Evolutionary conservation across 2,329 filamentous ascomycete genomes (phyloP).

Genomic region (Talaromyces atroroseus): DNA sequence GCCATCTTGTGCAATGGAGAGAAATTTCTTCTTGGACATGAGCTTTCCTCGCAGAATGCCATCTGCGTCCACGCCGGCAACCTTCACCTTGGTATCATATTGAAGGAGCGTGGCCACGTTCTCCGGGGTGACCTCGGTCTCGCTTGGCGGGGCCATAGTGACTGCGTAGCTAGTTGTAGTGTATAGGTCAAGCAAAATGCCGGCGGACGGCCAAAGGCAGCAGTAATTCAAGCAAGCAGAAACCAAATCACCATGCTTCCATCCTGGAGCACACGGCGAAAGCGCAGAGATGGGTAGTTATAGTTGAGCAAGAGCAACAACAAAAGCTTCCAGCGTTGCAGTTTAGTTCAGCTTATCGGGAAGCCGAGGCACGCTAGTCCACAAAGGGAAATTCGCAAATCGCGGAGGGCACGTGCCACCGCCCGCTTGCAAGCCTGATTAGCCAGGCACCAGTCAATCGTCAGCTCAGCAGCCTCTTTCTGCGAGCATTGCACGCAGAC

Average conservation of each 20-base stretch:
- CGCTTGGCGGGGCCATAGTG: conserved; percentile 3
- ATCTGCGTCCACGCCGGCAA: conserved; percentile 82
- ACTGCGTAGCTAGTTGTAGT: neutral
- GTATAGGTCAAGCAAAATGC: neutral
- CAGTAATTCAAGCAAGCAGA: neutral
- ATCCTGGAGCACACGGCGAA: neutral
- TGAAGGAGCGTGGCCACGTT: conserved; percentile 62
- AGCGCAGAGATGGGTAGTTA: neutral
- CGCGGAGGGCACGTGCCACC: too few species aligned
- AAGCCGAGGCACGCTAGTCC: neutral
- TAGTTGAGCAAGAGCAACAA: neutral
- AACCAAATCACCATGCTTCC: neutral
- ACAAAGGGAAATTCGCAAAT: neutral
- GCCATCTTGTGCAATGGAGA: conserved; percentile 71
- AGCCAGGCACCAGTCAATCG: neutral
- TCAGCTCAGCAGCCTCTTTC: too few species aligned
- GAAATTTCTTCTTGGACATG: conserved; percentile 87
- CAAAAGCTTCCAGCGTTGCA: neutral
- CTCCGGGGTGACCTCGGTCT: conserved; percentile 48
- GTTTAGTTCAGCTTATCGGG: neutral
- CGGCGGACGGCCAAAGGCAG: neutral
- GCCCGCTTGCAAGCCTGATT: neutral
- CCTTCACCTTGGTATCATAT: conserved; percentile 73
- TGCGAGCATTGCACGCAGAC: neutral
- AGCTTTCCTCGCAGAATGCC: conserved; percentile 84